Evolutionary conservation across 169 alveolate genomes (phyloP), one percentile per base, ranked within the genome.

Genomic region (Neospora caninum): DNA sequence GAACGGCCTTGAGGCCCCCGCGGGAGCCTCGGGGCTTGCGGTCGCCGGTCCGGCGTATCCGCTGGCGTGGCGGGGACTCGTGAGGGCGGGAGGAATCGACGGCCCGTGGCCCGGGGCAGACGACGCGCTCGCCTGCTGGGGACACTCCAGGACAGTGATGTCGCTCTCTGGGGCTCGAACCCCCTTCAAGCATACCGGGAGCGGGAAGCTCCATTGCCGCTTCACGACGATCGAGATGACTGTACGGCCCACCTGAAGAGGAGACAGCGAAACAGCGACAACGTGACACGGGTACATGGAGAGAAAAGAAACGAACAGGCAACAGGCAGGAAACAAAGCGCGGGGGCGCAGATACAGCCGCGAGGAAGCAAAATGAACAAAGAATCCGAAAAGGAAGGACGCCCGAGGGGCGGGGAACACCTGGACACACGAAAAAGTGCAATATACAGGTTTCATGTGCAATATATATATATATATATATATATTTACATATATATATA

Each of bases 231-330:
- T 88, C 49, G 96, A 80, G 18, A 94, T 89, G 34, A 91, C 95
- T 18, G 96, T 94, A 0, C 96, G 92, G 31, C 96, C 96, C 7
- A 94, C 94, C 96, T 94, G 88, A 43, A 53, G 31, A 58, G 4
- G 88, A n/a, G 67, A 88, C 45, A 78, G 80, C 53, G n/a, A 78
- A 42, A 45, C 88, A 91, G 67, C 27, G 13, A 54, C 93, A 45
- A 22, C 4, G 67, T 10, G 18, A 84, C 49, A 64, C 34, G 43
- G 73, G 31, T 0, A 27, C 10, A 43, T 22, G 36, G 43, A 49
- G 53, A 87, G 53, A 45, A 45, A 45, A 45, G 91, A 54, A 84
- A 53, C 18, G 80, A 4, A 34, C 34, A 54, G 18, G 29, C 88
- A 6, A 9, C 58, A 42, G 36, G 6, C 58, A 42, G 20, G 36